These are phyloP conservation scores for Pseudoperonospora humuli DNA, from an alignment of 352 stramenopile species.

Conservation along the genomic window DNA sequence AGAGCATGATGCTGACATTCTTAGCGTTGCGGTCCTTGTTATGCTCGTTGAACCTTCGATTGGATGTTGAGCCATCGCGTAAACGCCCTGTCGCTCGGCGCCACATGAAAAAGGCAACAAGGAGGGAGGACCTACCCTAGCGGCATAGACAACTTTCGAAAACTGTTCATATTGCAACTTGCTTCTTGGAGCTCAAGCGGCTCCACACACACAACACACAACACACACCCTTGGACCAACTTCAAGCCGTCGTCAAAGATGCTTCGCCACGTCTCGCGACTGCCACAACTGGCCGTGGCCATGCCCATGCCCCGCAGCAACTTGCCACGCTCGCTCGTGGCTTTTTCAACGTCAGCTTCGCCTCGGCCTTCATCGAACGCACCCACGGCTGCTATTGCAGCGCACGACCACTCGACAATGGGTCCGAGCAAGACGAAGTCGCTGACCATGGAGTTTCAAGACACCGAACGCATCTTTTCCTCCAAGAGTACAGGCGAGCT, in stretches of 20 bases:
- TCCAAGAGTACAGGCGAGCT: slow-evolving; percentile 82
- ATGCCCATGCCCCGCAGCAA: background rate
- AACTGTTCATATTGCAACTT: slow-evolving; percentile 18
- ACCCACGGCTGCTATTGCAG: slow-evolving; percentile 2
- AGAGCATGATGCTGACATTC: background rate
- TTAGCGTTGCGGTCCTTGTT: background rate
- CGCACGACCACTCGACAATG: slow-evolving; percentile 6
- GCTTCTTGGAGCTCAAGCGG: slow-evolving; percentile 18
- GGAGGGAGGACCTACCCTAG: slow-evolving; percentile 20
- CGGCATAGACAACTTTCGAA: background rate
- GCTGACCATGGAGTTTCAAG: slow-evolving; percentile 41
- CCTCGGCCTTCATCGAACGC: slow-evolving; percentile 11
- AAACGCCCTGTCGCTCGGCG: slow-evolving; percentile 5
- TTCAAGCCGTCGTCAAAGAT: slow-evolving; percentile 2
- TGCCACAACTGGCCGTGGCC: slow-evolving; percentile 7
- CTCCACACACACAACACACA: background rate
- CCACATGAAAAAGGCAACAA: background rate
- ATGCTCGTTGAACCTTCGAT: slow-evolving; percentile 5
- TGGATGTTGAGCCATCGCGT: slow-evolving; percentile 4
- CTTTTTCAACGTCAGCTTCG: slow-evolving; percentile 15
- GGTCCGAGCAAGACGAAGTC: slow-evolving; percentile 7
- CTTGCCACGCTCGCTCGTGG: slow-evolving; percentile 2
- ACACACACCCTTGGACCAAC: too few species aligned
- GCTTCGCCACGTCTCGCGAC: slow-evolving; percentile 19
- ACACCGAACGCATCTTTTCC: slow-evolving; percentile 79